Percentiles rank a stretch among this genome's conserved stretches.
Conservation (phyloP, 495 filamentous ascomycete genomes). For the Aspergillus nidulans region DNA sequence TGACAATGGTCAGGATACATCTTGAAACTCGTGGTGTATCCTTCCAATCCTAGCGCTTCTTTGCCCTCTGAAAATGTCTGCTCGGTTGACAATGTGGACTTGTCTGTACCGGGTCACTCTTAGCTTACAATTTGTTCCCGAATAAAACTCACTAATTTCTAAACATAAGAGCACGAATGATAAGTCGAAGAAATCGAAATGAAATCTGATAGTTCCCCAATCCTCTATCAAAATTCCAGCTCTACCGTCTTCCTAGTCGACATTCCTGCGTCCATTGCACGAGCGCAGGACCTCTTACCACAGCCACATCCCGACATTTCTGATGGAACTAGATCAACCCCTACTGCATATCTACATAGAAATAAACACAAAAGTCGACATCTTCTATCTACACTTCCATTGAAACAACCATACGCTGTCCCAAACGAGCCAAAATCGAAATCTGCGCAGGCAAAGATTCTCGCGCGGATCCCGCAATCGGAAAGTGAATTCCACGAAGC, state of each 20-base stretch:
- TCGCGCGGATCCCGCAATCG: constrained; percentile 24
- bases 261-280: constrained; percentile 57
- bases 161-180: too few relatives aligned
- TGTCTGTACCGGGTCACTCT: too few relatives aligned
- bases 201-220: constrained; percentile 19
- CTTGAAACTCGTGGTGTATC: too few relatives aligned
- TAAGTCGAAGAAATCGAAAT: not conserved
- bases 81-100: too few relatives aligned
- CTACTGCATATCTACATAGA: not conserved
- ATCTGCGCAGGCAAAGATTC: constrained; percentile 33
- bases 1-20: too few relatives aligned
- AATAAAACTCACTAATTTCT: too few relatives aligned
- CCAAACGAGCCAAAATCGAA: constrained; percentile 40
- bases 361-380: constrained; percentile 2
- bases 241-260: constrained; percentile 53
- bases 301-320: not conserved
- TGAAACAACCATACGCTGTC: constrained; percentile 31
- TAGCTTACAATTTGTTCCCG: too few relatives aligned
- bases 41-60: too few relatives aligned
- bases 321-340: not conserved
- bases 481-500: constrained; percentile 24
- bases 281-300: constrained; percentile 28
- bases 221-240: constrained; percentile 49
- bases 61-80: too few relatives aligned
- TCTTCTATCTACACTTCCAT: constrained; percentile 30